These are phyloP conservation scores for Casaregolazyma suthepensis DNA, from an alignment of 1,139 yeast genomes.

Conservation along the genomic window DNA sequence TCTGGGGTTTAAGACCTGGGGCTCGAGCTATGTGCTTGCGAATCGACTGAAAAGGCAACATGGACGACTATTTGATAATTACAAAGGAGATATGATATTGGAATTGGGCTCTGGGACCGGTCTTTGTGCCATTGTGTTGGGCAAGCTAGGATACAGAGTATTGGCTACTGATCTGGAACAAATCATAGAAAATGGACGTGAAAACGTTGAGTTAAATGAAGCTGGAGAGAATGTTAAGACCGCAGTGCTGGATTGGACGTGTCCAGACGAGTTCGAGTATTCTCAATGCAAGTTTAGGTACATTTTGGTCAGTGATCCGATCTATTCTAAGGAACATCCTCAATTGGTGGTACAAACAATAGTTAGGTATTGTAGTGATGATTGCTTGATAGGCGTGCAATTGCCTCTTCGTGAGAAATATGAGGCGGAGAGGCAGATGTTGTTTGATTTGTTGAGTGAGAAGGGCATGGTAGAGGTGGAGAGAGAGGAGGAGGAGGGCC, in stretches of 20 bases:
- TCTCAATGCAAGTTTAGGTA: conserved; percentile 41
- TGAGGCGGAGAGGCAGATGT: conserved; percentile 52
- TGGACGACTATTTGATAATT: conserved; percentile 26
- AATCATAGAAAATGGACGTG: conserved; percentile 59
- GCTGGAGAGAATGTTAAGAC: conserved; percentile 33
- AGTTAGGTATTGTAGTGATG: conserved; percentile 32
- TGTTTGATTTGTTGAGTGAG: conserved; percentile 50
- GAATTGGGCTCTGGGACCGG: conserved; percentile 97
- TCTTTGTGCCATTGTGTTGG: conserved; percentile 64
- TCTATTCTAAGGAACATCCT: conserved; percentile 81
- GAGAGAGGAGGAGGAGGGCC: conserved; percentile 50
- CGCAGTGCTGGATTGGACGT: conserved; percentile 70
- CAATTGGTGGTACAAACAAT: conserved; percentile 60
- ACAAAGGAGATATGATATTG: conserved; percentile 37
- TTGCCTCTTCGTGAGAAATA: conserved; percentile 67
- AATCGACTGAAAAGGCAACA: conserved; percentile 40
- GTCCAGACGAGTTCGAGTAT: conserved; percentile 36
- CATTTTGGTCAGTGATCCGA: conserved; percentile 76
- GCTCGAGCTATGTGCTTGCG: conserved; percentile 71
- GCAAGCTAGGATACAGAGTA: conserved; percentile 45
- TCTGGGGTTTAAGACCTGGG: conserved; percentile 94
- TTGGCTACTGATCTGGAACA: conserved; percentile 72
- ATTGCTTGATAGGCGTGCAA: conserved; percentile 50
- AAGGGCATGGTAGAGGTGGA: conserved; percentile 27
- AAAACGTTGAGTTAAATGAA: conserved; percentile 51